Evolutionary conservation across 2,329 filamentous ascomycete species (phyloP).

Genomic region (Chaetothyriales sp.): DNA sequence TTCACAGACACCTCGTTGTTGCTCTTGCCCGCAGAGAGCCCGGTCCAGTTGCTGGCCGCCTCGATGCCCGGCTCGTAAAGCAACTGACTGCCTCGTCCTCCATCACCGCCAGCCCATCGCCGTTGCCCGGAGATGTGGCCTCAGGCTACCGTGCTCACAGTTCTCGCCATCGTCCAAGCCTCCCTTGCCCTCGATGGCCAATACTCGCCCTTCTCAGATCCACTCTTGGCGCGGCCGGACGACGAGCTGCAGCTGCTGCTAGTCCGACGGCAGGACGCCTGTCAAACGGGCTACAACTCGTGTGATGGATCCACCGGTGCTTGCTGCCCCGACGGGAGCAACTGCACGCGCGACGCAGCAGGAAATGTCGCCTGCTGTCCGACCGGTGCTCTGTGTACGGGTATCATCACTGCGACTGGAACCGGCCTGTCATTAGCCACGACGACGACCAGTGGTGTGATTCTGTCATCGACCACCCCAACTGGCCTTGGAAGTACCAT

Average conservation of each 20-base stretch:
- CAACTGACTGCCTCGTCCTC: neutral
- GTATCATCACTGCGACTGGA: slow-evolving; percentile 27
- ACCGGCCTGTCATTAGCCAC: slow-evolving; percentile 7
- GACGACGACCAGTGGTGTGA: slow-evolving; percentile 13
- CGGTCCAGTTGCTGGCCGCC: neutral
- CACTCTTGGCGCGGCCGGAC: slow-evolving; percentile 9
- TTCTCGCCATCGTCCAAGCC: slow-evolving; percentile 2
- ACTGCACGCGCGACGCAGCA: slow-evolving; percentile 41
- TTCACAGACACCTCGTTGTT: neutral
- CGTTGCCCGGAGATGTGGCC: neutral
- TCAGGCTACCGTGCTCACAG: neutral
- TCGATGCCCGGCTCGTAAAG: neutral
- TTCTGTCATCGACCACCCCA: slow-evolving; percentile 14
- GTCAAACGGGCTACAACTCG: slow-evolving; percentile 37
- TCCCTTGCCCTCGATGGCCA: slow-evolving; percentile 1
- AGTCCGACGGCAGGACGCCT: slow-evolving; percentile 20
- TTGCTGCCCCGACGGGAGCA: slow-evolving; percentile 40
- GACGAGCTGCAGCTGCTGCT: slow-evolving; percentile 6
- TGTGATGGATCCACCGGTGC: slow-evolving; percentile 40
- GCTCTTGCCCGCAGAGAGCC: neutral
- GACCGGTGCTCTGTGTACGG: slow-evolving; percentile 41
- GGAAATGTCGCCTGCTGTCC: slow-evolving; percentile 49
- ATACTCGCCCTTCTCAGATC: slow-evolving; percentile 10
- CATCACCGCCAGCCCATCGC: neutral
- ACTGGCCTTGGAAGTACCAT: slow-evolving; percentile 22